phyloP scores from a whole-genome alignment of 305 asterid species.

The Salvia sclarea region DNA sequence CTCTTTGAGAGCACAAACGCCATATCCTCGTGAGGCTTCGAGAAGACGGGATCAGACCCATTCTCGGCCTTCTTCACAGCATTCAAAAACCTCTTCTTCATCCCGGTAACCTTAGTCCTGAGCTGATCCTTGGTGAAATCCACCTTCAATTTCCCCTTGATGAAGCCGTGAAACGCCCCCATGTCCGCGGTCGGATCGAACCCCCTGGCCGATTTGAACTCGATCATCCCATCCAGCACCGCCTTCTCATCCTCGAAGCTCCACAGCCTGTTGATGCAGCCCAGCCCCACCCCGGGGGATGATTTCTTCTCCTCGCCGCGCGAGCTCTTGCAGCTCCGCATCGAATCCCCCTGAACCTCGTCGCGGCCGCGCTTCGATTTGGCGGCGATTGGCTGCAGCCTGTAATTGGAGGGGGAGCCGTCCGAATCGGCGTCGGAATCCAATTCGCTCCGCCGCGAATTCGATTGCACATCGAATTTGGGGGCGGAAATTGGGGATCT shows the following conservation, averaged over 20 bases:
- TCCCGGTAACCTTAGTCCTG: conserved; percentile 48
- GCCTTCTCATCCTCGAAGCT: conserved; percentile 51
- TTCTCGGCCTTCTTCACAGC: conserved; percentile 37
- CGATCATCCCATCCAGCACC: conserved; percentile 49
- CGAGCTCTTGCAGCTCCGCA: conserved; percentile 30
- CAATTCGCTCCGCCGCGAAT: conserved; percentile 15
- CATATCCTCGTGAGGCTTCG: conserved; percentile 43
- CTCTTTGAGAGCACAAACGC: conserved; percentile 46
- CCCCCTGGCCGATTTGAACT: conserved; percentile 43
- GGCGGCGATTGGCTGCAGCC: conserved; percentile 34
- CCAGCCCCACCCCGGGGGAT: conserved; percentile 20
- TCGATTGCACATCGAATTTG: conserved; percentile 22
- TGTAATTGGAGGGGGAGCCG: conserved; percentile 46
- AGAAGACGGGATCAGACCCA: conserved; percentile 22
- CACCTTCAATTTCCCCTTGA: conserved; percentile 42
- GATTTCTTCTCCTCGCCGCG: conserved; percentile 38
- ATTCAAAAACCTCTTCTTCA: conserved; percentile 46
- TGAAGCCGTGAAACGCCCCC: conserved; percentile 42
- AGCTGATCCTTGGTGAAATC: conserved; percentile 47
- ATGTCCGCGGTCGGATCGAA: conserved; percentile 39
- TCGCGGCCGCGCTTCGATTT: conserved; percentile 35
- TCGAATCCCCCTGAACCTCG: neutral
- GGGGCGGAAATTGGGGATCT: conserved; percentile 9
- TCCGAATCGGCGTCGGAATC: conserved; percentile 45
- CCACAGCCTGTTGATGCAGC: conserved; percentile 47